Base-by-base conservation (phyloP, 352 stramenopile genomes). In the Pelagophyceae sp. region DNA sequence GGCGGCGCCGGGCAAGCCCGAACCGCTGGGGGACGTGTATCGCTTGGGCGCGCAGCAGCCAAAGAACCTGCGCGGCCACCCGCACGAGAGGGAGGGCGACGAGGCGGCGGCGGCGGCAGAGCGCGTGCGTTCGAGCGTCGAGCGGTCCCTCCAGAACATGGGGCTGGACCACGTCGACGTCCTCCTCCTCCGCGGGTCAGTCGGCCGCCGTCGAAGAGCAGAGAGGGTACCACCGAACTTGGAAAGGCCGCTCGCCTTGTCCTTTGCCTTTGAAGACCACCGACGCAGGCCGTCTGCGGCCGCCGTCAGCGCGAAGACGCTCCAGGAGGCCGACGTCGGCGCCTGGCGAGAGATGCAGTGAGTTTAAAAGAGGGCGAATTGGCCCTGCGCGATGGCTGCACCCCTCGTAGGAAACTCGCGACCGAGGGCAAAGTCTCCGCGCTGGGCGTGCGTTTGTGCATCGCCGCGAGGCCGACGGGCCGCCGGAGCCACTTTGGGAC, bases 101-200 rank as follows among this genome's bases (percentile, higher is more conserved):
- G 45, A 54, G 45, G 45, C 11, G 45, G 45, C 11, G 11, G 11
- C 11, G 45, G 11, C 11, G 45, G 45, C 45, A 11, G 45, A 54
- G 45, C n/a, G n/a, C n/a, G n/a, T n/a, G n/a, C n/a, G n/a, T n/a
- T n/a, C n/a, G n/a, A 54, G 45, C 45, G 11, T 54, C 45, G 45
- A 54, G 11, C 45, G 45, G 45, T 54, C 45, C 45, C 67, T 74
- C 67, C 15, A 11, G 2, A 37, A 51, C 35, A 2, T 74, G 15
- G 38, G 38, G 0, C 6, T 74, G 15, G 33, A n/a, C 27, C n/a
- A 58, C 2, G 67, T 54, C 2, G 61, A 29, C 61, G 61, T 19
- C 5, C 61, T 71, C 33, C 33, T 71, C 29, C 33, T 71, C 29
- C 61, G 61, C n/a, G 61, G 61, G n/a, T n/a, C n/a, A n/a, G n/a